Percentiles rank a stretch among this genome's conserved stretches.
Conservation (phyloP, 2,329 filamentous ascomycete species). For the Fusarium pseudoanthophilum region DNA sequence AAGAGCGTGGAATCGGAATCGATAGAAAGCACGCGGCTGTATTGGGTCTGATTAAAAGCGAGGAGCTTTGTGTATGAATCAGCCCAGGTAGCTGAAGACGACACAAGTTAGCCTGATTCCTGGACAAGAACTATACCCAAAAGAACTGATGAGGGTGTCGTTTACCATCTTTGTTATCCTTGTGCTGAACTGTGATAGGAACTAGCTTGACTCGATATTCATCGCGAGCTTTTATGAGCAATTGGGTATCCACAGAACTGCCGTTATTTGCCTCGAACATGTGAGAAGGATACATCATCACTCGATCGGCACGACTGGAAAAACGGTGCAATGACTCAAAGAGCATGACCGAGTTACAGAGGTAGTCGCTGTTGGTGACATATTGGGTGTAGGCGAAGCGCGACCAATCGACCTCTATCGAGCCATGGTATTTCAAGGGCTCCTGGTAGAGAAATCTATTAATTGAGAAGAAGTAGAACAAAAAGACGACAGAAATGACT, state of each 20-base stretch:
- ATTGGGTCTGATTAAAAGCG: conserved; percentile 74
- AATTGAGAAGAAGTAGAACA: background rate
- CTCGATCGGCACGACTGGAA: conserved; percentile 55
- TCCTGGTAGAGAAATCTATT: background rate
- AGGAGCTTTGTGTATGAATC: conserved; percentile 75
- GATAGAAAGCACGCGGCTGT: conserved; percentile 59
- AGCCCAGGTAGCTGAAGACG: conserved; percentile 64
- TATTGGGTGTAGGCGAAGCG: conserved; percentile 61
- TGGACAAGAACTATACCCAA: background rate
- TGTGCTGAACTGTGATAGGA: conserved; percentile 54
- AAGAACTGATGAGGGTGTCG: fast-evolving
- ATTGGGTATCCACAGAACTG: conserved; percentile 44
- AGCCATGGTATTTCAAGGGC: background rate
- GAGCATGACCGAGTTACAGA: conserved; percentile 63
- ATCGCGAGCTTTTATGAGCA: conserved; percentile 56
- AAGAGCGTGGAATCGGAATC: conserved; percentile 73
- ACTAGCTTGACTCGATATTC: conserved; percentile 57
- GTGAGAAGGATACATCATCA: conserved; percentile 58
- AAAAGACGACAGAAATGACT: background rate
- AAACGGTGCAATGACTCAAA: conserved; percentile 57
- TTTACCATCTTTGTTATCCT: conserved; percentile 50
- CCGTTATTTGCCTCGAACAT: conserved; percentile 49
- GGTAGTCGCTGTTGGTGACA: conserved; percentile 57
- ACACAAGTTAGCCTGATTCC: background rate
- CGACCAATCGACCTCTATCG: conserved; percentile 18